These are phyloP conservation scores for Cynara cardunculus DNA, from an alignment of 129 eudicot genomes.

Conservation along the genomic window DNA sequence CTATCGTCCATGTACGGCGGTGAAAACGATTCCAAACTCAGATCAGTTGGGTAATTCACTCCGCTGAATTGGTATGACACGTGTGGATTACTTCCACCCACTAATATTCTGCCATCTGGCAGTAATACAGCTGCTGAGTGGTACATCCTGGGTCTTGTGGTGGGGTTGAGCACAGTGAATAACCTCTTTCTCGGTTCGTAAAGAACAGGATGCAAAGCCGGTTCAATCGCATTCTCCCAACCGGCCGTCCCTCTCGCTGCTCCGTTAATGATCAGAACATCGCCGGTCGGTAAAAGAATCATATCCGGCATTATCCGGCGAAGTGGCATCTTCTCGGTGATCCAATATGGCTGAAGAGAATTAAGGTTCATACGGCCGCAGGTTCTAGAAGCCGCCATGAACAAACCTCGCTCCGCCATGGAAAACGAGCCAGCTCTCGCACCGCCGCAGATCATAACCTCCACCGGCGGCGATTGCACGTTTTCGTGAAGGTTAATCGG, in stretches of 20 bases:
- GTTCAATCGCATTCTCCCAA: slow-evolving; percentile 70
- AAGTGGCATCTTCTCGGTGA: slow-evolving; percentile 66
- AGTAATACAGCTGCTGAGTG: slow-evolving; percentile 67
- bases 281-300: slow-evolving; percentile 66
- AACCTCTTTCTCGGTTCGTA: slow-evolving; percentile 48
- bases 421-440: slow-evolving; percentile 40
- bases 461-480: slow-evolving; percentile 29
- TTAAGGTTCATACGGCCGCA: slow-evolving; percentile 63
- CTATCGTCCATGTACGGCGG: slow-evolving; percentile 62
- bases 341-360: slow-evolving; percentile 57
- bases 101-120: slow-evolving; percentile 78
- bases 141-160: slow-evolving; percentile 58
- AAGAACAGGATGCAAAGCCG: slow-evolving; percentile 62
- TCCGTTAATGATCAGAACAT: slow-evolving; percentile 59
- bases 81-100: slow-evolving; percentile 81
- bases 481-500: slow-evolving; percentile 35
- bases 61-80: slow-evolving; percentile 39
- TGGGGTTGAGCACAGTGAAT: slow-evolving; percentile 61
- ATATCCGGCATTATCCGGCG: slow-evolving; percentile 83
- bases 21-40: slow-evolving; percentile 57
- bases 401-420: slow-evolving; percentile 37
- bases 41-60: slow-evolving; percentile 57
- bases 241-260: slow-evolving; percentile 79
- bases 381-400: slow-evolving; percentile 48
- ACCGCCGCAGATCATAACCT: slow-evolving; percentile 92